These are phyloP conservation scores for Pythium sp. DNA, from an alignment of 352 stramenopile genomes.

Conservation along the genomic window DNA sequence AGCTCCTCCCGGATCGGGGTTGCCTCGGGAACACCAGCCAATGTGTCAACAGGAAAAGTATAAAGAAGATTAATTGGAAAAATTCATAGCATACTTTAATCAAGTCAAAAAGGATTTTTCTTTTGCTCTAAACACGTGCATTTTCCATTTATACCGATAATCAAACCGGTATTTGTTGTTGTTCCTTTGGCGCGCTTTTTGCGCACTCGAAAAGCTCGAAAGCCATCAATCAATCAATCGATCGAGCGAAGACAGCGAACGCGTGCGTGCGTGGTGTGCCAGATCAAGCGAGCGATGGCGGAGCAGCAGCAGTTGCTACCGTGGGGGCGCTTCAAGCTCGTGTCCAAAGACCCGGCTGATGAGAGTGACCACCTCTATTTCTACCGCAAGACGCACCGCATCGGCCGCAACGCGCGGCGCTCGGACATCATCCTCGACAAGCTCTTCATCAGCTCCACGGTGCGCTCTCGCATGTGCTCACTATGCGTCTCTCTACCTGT, in stretches of 20 bases:
- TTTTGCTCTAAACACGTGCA: too few species aligned
- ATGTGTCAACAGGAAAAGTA: too few species aligned
- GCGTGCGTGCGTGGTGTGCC: too few species aligned
- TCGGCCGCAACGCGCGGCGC: slow-evolving; percentile 48
- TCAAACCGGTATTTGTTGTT: neutral
- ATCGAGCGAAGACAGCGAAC: neutral
- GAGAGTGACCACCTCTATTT: slow-evolving; percentile 74
- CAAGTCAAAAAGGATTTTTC: too few species aligned
- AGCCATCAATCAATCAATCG: neutral
- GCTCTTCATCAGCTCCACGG: slow-evolving; percentile 65
- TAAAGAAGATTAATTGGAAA: too few species aligned
- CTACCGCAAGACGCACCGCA: slow-evolving; percentile 31
- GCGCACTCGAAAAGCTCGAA: neutral
- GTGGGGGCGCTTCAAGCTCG: slow-evolving; percentile 61
- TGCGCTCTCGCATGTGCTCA: slow-evolving; percentile 24
- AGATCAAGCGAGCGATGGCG: neutral
- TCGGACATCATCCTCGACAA: slow-evolving; percentile 53
- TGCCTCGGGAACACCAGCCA: too few species aligned
- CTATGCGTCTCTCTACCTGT: neutral
- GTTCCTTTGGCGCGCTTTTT: slow-evolving; percentile 1
- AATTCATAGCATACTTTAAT: too few species aligned
- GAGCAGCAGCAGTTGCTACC: slow-evolving; percentile 14
- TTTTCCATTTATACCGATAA: neutral
- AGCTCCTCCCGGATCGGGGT: too few species aligned
- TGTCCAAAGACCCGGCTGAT: slow-evolving; percentile 48